phyloP scores from a whole-genome alignment of 1,284 basidiomycete species.

The Cryptococcus sp. region DNA sequence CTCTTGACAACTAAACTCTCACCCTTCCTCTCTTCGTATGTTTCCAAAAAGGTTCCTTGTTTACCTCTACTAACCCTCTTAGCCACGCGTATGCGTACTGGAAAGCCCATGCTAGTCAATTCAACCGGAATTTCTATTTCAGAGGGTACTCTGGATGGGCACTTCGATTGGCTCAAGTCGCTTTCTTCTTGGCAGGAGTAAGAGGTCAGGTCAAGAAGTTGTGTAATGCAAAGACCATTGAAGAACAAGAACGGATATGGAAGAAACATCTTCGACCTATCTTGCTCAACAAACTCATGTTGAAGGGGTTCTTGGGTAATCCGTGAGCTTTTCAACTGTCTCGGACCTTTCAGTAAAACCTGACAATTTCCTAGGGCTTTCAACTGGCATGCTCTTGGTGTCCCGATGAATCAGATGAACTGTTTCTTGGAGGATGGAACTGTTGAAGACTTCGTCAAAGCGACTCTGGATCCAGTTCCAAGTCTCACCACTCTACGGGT shows the following conservation, averaged over 20 bases:
- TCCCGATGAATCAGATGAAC: conserved; percentile 69
- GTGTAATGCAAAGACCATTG: conserved; percentile 56
- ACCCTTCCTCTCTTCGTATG: conserved; percentile 67
- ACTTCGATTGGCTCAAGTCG: conserved; percentile 60
- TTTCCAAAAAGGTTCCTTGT: conserved; percentile 17
- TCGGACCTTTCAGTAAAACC: background rate
- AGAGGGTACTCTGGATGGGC: conserved; percentile 70
- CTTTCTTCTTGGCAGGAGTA: conserved; percentile 62
- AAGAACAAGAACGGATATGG: conserved; percentile 67
- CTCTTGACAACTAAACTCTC: conserved; percentile 65
- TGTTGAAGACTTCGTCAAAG: conserved; percentile 57
- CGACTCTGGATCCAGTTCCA: conserved; percentile 64
- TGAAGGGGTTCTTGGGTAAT: conserved; percentile 58
- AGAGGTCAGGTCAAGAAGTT: conserved; percentile 57
- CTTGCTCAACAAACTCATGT: conserved; percentile 62
- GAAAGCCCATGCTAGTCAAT: conserved; percentile 62
- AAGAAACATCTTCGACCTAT: conserved; percentile 58
- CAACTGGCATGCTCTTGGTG: conserved; percentile 77
- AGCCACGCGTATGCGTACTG: conserved; percentile 54
- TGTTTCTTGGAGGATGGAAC: conserved; percentile 64
- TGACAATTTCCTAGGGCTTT: conserved; percentile 50
- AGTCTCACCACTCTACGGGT: conserved; percentile 53
- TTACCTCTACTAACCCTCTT: conserved; percentile 2
- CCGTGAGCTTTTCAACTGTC: conserved; percentile 36
- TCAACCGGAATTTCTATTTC: conserved; percentile 66